Evolutionary conservation across 1,284 basidiomycete species (phyloP).

Genomic region (Sphagnurus paluster): DNA sequence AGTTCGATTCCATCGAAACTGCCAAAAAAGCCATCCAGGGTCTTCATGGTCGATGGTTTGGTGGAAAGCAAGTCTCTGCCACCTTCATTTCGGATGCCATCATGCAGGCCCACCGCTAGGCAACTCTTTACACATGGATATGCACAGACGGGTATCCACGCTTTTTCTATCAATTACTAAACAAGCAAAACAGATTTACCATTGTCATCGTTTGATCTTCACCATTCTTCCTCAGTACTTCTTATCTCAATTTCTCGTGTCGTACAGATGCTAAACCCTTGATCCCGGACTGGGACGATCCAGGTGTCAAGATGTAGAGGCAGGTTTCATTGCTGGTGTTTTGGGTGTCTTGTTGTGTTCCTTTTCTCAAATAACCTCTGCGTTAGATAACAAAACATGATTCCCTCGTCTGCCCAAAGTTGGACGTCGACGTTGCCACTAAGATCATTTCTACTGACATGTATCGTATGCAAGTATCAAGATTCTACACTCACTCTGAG

Average conservation of each 20-base stretch:
- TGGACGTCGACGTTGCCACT: conserved; percentile 17
- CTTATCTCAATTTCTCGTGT: conserved; percentile 33
- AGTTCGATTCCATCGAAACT: conserved; percentile 79
- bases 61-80: conserved; percentile 85
- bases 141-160: conserved; percentile 13
- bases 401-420: conserved; percentile 21
- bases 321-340: conserved; percentile 37
- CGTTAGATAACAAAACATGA: conserved; percentile 35
- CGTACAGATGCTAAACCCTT: conserved; percentile 34
- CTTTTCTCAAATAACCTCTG: conserved; percentile 33
- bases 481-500: conserved; percentile 12
- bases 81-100: conserved; percentile 88
- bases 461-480: conserved; percentile 20
- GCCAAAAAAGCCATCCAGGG: conserved; percentile 86
- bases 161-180: conserved; percentile 16
- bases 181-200: conserved; percentile 25
- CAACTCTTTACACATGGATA: conserved; percentile 8
- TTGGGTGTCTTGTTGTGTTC: conserved; percentile 27
- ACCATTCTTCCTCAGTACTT: conserved; percentile 31
- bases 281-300: conserved; percentile 19
- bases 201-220: conserved; percentile 28
- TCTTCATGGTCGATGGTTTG: conserved; percentile 95
- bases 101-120: conserved; percentile 85
- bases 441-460: conserved; percentile 16
- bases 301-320: conserved; percentile 31